Percentiles rank a stretch among this genome's conserved stretches.
Evolutionary conservation across 228 moss, liverwort and hornwort species (phyloP).

Genomic region (Sphagnum magellanicum): DNA sequence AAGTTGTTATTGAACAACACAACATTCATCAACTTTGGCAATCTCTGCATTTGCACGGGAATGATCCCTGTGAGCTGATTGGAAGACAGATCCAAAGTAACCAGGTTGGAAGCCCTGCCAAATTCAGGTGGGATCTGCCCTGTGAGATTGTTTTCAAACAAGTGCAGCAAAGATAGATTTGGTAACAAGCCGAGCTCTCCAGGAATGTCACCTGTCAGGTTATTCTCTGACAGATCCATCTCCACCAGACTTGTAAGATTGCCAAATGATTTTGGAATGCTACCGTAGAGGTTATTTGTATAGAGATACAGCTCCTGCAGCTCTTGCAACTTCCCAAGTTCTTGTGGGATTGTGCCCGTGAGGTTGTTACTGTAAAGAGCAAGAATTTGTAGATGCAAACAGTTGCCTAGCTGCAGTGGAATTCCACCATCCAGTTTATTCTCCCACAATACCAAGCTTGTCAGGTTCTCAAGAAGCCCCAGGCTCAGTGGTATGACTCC

Average conservation of each 20-base stretch:
- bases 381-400: conserved; percentile 10
- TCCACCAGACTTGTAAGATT: conserved; percentile 25
- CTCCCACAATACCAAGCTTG: conserved; percentile 44
- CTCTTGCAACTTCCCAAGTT: conserved; percentile 32
- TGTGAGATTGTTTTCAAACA: conserved; percentile 30
- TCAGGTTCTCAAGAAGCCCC: conserved; percentile 42
- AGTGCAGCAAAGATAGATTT: conserved; percentile 17
- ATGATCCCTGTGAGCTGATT: conserved; percentile 68
- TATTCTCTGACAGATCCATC: conserved; percentile 42
- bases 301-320: conserved; percentile 37
- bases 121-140: conserved; percentile 39
- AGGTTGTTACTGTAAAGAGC: conserved; percentile 38
- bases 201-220: conserved; percentile 38
- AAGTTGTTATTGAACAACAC: conserved; percentile 61
- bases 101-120: conserved; percentile 31
- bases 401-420: conserved; percentile 28
- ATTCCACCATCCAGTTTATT: conserved; percentile 25
- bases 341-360: conserved; percentile 30
- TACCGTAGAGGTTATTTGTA: conserved; percentile 32
- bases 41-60: conserved; percentile 46
- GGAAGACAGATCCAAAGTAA: conserved; percentile 47
- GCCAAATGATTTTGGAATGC: conserved; percentile 38
- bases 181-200: conserved; percentile 18
- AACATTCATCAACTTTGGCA: conserved; percentile 45
- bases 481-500: conserved; percentile 40